Base-by-base conservation (phyloP, 2,329 filamentous ascomycete genomes). In the Colletotrichum brevisporum region DNA sequence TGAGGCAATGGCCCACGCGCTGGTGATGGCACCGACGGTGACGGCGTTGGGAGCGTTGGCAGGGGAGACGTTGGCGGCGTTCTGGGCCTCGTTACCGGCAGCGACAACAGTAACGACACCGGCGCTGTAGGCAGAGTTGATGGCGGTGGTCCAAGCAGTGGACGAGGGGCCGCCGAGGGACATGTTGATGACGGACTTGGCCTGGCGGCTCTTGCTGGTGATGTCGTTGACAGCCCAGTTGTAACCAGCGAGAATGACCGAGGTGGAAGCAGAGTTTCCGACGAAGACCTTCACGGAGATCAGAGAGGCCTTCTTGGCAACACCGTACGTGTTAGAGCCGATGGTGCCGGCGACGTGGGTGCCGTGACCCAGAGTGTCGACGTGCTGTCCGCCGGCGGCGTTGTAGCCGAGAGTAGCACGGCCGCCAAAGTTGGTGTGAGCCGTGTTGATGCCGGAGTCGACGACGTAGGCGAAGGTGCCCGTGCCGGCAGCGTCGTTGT, bases 61-160 rank as follows among this genome's bases (percentile, higher is more conserved):
- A 0, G 86, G 86, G 0, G 86, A 89, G 51, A 75, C 78, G 71
- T 79, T 76, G 8, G 53, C 61, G 3, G 66, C 69, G 51, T 58
- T 59, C 2, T 81, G 80, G 62, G 84, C 79, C 15, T 74, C 75
- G 75, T 89, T 89, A 21, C 88, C 88, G 18, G 88, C 87, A 4
- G 88, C 86, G 0, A 88, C 86, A 36, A 86, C 84, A 1, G 85
- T 81, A 57, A 86, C 81, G 27, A 90, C 78, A n/a, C 87, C 87
- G 1, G 76, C 73, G 31, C 74, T 73, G 73, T 83, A 83, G 59
- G 86, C 84, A 27, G 77, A 78, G 54, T 82, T 78, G 18, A 89
- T 81, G 53, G 86, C 85, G 24, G 74, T 75, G 80, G 89, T 89
- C 74, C 88, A 79, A 48, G 57, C 45, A 0, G 77, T 70, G 0